phyloP scores from a whole-genome alignment of 2,329 filamentous ascomycete genomes.

The Sarocladiaceae sp. region DNA sequence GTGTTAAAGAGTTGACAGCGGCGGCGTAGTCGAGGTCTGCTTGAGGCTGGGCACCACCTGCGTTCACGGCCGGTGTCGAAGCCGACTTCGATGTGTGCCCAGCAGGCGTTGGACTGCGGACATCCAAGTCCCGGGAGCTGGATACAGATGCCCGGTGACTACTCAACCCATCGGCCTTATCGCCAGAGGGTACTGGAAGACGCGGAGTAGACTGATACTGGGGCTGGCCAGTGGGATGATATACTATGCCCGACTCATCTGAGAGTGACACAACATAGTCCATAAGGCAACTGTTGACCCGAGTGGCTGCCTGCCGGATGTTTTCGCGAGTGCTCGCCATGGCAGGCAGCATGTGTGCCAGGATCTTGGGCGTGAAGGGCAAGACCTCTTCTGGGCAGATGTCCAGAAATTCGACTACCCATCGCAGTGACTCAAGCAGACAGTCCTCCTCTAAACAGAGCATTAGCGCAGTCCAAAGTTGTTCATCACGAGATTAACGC shows the following conservation, averaged over 20 bases:
- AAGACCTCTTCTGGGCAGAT: constrained; percentile 96
- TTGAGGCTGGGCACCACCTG: constrained; percentile 35
- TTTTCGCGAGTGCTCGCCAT: constrained; percentile 88
- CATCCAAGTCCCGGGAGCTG: constrained; percentile 47
- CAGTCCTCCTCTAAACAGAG: constrained; percentile 71
- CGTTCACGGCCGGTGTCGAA: constrained; percentile 30
- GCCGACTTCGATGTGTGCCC: constrained; percentile 27
- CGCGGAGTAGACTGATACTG: constrained; percentile 31
- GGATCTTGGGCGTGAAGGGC: constrained; percentile 84
- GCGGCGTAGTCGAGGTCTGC: constrained; percentile 91
- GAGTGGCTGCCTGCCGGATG: constrained; percentile 79
- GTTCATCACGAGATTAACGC: constrained; percentile 18
- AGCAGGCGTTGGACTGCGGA: constrained; percentile 44
- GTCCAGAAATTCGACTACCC: constrained; percentile 95
- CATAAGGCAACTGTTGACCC: constrained; percentile 87
- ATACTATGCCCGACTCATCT: constrained; percentile 49
- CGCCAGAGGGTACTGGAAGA: constrained; percentile 32
- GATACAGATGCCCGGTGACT: constrained; percentile 47
- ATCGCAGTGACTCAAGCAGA: constrained; percentile 81
- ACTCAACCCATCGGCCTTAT: constrained; percentile 38
- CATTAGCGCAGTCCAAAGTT: constrained; percentile 9
- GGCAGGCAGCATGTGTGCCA: constrained; percentile 86
- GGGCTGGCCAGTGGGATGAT: constrained; percentile 15
- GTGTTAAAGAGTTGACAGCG: constrained; percentile 84
- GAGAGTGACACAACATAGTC: constrained; percentile 90